phyloP scores from a whole-genome alignment of 1,284 basidiomycete species.

The Cutaneotrichosporon arboriforme region DNA sequence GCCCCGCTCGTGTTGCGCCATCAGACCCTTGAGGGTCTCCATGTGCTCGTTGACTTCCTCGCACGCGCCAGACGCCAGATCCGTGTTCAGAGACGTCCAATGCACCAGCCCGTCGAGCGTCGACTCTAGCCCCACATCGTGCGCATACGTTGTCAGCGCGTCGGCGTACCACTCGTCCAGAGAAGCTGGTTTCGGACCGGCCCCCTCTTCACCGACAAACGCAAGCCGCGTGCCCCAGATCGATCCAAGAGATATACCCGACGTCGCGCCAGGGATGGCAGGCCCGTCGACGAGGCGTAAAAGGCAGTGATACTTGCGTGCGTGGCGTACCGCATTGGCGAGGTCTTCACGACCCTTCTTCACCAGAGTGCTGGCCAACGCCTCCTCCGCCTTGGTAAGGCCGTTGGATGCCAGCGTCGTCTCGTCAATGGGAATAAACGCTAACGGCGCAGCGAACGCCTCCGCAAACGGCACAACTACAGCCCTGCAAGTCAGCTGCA shows the following conservation, averaged over 20 bases:
- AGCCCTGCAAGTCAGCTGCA: not conserved
- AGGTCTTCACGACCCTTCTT: not conserved
- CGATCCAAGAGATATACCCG: not conserved
- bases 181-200: not conserved
- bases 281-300: not conserved
- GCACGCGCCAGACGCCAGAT: not conserved
- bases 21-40: not conserved
- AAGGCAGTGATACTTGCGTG: constrained; percentile 1
- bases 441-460: not conserved
- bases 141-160: not conserved
- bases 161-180: constrained; percentile 5
- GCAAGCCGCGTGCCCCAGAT: constrained; percentile 3
- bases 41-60: constrained; percentile 2
- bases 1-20: not conserved
- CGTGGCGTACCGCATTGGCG: not conserved
- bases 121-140: not conserved
- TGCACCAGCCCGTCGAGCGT: constrained; percentile 3
- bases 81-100: constrained; percentile 1
- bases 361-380: not conserved
- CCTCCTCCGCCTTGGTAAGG: constrained; percentile 3
- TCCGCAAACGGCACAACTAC: constrained; percentile 1
- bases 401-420: not conserved
- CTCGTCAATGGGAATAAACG: not conserved
- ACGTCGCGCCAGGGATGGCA: not conserved
- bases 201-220: not conserved